Conservation (phyloP, 2,329 filamentous ascomycete species). For the Phialophora macrospora region DNA sequence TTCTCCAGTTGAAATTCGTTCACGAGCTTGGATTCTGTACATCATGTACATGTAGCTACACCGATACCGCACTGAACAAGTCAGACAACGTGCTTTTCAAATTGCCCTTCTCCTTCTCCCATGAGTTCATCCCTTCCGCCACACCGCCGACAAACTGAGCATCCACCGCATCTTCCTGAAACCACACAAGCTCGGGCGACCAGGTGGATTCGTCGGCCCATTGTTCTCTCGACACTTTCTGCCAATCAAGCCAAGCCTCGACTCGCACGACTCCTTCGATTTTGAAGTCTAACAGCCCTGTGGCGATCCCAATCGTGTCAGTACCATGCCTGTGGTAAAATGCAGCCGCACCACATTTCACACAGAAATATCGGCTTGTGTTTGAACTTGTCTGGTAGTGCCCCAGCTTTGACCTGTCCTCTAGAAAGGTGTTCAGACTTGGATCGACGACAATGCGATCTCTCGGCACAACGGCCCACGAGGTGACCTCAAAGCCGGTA, state of each 20-base stretch:
- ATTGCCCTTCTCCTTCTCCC: not conserved
- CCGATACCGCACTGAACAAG: constrained; percentile 13
- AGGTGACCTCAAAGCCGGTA: constrained; percentile 33
- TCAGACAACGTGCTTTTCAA: not conserved
- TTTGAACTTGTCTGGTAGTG: constrained; percentile 31
- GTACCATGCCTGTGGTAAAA: constrained; percentile 30
- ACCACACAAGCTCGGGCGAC: constrained; percentile 15
- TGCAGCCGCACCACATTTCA: constrained; percentile 29
- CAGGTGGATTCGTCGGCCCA: not conserved
- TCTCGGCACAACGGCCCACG: constrained; percentile 27
- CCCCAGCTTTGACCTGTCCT: constrained; percentile 20
- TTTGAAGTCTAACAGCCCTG: constrained; percentile 27
- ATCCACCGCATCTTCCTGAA: constrained; percentile 31
- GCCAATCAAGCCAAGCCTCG: constrained; percentile 33
- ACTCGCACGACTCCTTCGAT: constrained; percentile 22
- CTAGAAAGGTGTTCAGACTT: constrained; percentile 13
- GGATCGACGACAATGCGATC: constrained; percentile 4
- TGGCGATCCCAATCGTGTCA: constrained; percentile 28
- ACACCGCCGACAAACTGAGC: constrained; percentile 26
- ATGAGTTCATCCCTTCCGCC: constrained; percentile 23
- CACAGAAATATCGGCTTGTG: constrained; percentile 35
- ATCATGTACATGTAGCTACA: constrained; percentile 14
- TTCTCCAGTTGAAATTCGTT: constrained; percentile 44
- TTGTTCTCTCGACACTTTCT: constrained; percentile 17
- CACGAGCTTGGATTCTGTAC: constrained; percentile 13